These are phyloP conservation scores for Xylariaceae sp. DNA, from an alignment of 2,329 filamentous ascomycete species.

Conservation along the genomic window DNA sequence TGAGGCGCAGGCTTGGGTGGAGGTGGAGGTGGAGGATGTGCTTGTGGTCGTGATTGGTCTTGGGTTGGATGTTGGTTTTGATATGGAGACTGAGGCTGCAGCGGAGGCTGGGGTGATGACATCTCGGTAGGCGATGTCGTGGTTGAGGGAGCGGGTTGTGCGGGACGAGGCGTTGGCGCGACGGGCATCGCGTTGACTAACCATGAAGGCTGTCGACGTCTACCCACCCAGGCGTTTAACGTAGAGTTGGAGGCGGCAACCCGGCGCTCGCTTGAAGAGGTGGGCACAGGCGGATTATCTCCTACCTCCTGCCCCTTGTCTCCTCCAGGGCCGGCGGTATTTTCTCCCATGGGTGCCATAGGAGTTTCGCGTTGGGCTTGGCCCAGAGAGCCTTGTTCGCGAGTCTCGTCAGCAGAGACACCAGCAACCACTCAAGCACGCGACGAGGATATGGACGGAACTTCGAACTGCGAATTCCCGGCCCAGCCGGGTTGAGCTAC, in stretches of 20 bases:
- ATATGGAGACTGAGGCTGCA: conserved; percentile 5
- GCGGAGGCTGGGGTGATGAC: conserved; percentile 3
- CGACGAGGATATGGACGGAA: background rate
- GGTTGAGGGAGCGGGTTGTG: conserved; percentile 13
- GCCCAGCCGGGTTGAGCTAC: background rate
- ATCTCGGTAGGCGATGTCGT: conserved; percentile 12
- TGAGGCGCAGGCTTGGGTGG: conserved; percentile 3
- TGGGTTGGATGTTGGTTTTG: too few species aligned
- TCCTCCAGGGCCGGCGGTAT: conserved; percentile 7
- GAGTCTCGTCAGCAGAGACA: background rate
- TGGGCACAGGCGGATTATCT: background rate
- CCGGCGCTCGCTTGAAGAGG: conserved; percentile 21
- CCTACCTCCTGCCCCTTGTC: conserved; percentile 1
- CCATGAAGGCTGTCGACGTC: conserved; percentile 35
- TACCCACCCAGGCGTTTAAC: conserved; percentile 38
- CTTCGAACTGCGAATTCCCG: background rate
- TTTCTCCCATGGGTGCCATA: conserved; percentile 28
- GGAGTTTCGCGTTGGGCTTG: conserved; percentile 8
- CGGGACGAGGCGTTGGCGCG: conserved; percentile 31
- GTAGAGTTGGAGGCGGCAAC: conserved; percentile 42
- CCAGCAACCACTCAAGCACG: background rate
- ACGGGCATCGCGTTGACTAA: conserved; percentile 31
- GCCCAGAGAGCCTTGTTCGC: background rate
- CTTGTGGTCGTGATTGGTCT: background rate
- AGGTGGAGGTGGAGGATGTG: conserved; percentile 2